Conservation (phyloP, 140 eudicot genomes). For the Anethum foeniculum region DNA sequence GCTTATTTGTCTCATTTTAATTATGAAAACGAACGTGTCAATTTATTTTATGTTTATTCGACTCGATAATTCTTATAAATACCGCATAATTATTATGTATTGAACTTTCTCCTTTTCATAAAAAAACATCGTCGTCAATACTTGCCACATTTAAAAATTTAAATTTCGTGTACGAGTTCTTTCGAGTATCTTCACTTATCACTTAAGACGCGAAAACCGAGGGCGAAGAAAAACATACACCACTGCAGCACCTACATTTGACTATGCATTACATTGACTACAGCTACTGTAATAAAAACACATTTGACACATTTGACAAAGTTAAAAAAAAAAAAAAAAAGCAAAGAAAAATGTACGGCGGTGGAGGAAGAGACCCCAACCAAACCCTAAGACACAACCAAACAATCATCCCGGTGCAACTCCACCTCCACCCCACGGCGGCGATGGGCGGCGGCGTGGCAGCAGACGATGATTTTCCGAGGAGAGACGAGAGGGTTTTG, state of each 20-base stretch:
- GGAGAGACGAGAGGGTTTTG: slow-evolving; percentile 46
- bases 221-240: background rate
- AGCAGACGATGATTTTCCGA: slow-evolving; percentile 34
- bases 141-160: no score
- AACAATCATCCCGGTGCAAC: slow-evolving; percentile 28
- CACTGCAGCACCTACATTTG: background rate
- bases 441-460: slow-evolving; percentile 14
- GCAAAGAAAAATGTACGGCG: background rate
- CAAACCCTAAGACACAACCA: slow-evolving; percentile 36
- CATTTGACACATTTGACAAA: background rate
- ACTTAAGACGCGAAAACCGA: background rate
- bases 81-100: no score
- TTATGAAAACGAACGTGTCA: no score
- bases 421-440: slow-evolving; percentile 12
- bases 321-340: no score
- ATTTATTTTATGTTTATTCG: no score
- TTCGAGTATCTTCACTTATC: no score
- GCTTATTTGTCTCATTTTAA: no score
- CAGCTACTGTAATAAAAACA: background rate
- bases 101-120: no score
- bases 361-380: slow-evolving; percentile 2
- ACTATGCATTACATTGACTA: background rate
- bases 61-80: no score
- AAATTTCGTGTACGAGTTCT: no score
- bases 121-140: no score